Evolutionary conservation across 441 rosid species (phyloP), one percentile per base, ranked within the genome.

Genomic region (Melastoma candidum): DNA sequence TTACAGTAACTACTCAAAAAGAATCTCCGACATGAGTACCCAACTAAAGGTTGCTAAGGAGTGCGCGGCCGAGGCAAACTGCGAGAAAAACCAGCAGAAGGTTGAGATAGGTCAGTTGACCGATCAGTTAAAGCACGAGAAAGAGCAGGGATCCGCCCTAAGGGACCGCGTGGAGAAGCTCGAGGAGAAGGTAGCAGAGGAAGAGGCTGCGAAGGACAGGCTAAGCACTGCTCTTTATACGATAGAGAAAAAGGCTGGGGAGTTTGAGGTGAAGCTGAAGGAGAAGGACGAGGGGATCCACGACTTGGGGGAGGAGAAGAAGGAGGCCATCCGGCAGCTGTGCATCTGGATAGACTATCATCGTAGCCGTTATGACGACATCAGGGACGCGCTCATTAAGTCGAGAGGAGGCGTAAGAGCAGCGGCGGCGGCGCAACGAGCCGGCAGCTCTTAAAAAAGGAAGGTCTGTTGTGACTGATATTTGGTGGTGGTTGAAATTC

Each of bases 261-360:
- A 22, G 26, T 27, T 83, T 48, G 82, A 79, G 73, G 65, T 25
- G 4, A 57, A 26, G 41, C 45, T 77, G 75, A 76, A 75, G 60
- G 79, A 74, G 69, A 76, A 73, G 60, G 95, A 78, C n/a, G 77
- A 68, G 24, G 72, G 65, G 0, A 58, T 82, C 25, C 1, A 53
- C 60, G 77, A 69, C 36, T 65, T 89, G 1, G 93, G 87, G 13
- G 99, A 89, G 51, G 87, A 77, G 80, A 93, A 93, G 76, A 78
- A 82, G 68, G 99, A 93, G 58, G 90, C 87, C n/a, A 86, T 93
- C 47, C 74, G 96, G 71, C 97, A 93, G 76, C 83, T 93, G 8
- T 89, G 99, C 63, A 1, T 84, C 51, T 81, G 80, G 87, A 84
- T 74, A 25, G 96, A 93, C 13, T 84, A 81, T 64, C 90, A 93